Base-by-base conservation (phyloP, 257 asterid species). In the Avicennia marina region DNA sequence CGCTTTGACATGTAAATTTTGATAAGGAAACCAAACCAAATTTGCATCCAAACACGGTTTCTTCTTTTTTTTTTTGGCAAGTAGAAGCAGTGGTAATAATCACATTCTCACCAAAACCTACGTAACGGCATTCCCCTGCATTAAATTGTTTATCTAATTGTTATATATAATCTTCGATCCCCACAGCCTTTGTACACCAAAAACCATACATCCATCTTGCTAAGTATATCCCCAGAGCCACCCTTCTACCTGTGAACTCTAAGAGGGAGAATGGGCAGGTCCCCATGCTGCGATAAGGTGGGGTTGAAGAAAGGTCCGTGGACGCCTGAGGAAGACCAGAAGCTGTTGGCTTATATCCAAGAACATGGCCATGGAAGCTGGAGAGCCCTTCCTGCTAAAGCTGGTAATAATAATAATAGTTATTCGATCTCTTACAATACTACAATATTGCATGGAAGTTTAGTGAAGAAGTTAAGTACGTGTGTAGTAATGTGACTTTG, bases 281-380 rank as follows among this genome's bases (percentile, higher is more conserved):
- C 71, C 25, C 70, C 81, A 27, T 79, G 86, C 63, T 67, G 77
- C n/a, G 75, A 72, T 27, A 75, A 70, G 32, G 70, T 36, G 11
- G 86, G 77, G n/a, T 58, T 79, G 73, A 79, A 79, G 74, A 79
- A 67, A 66, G 85, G 85, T 8, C 85, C 82, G 17, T 79, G 85
- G 85, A 79, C 82, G 6, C 75, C 71, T 2, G 82, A 66, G 18
- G 85, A 75, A 72, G 81, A 79, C 20, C 71, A 72, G 24, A 78
- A 75, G 64, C 68, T 78, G 7, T 44, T 68, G 15, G 64, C 80
- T 53, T 79, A 33, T 29, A 73, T 79, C 12, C 75, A 79, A 61
- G 53, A 75, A 32, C 75, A 79, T 52, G 86, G 82, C 69, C 86
- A 72, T 53, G 86, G 86, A 40, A 79, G 86, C 74, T 79, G 86